Evolutionary conservation across 805 yeast species (phyloP).

Genomic region (Candida adriatica): DNA sequence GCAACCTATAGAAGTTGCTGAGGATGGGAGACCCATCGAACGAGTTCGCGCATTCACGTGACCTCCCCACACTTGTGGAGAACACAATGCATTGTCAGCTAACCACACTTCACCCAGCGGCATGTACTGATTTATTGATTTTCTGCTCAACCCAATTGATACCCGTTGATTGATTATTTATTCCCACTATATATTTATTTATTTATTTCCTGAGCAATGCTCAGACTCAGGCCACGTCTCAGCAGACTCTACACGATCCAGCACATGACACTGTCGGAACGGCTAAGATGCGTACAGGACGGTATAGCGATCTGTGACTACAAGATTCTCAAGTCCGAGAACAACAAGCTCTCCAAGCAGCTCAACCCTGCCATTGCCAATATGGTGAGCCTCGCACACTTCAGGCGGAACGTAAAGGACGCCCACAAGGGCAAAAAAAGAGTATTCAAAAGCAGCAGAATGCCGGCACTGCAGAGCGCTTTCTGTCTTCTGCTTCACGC

Average conservation of each 20-base stretch:
- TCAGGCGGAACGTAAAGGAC: slow-evolving; percentile 10
- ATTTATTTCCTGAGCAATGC: no score
- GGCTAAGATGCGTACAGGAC: slow-evolving; percentile 3
- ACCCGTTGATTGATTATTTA: no score
- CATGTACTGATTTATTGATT: no score
- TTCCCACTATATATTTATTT: no score
- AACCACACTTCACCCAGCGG: no score
- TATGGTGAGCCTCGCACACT: slow-evolving; percentile 8
- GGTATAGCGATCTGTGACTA: slow-evolving; percentile 11
- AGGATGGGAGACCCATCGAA: no score
- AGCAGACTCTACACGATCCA: slow-evolving; percentile 4
- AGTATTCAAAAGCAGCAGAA: slow-evolving; percentile 6
- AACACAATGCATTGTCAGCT: no score
- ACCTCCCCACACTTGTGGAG: no score
- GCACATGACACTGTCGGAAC: slow-evolving; percentile 7
- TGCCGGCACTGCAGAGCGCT: slow-evolving; percentile 6
- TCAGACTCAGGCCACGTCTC: no score
- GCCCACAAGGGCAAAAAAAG: slow-evolving; percentile 1
- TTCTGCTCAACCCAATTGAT: no score
- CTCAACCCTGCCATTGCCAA: slow-evolving; percentile 7
- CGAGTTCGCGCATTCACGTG: no score
- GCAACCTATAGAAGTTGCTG: no score
- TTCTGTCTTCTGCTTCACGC: slow-evolving; percentile 15
- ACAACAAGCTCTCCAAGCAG: background rate
- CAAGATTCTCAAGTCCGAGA: slow-evolving; percentile 5